phyloP scores from a whole-genome alignment of 2,329 filamentous ascomycete genomes.

The Nigrospora osmanthi region DNA sequence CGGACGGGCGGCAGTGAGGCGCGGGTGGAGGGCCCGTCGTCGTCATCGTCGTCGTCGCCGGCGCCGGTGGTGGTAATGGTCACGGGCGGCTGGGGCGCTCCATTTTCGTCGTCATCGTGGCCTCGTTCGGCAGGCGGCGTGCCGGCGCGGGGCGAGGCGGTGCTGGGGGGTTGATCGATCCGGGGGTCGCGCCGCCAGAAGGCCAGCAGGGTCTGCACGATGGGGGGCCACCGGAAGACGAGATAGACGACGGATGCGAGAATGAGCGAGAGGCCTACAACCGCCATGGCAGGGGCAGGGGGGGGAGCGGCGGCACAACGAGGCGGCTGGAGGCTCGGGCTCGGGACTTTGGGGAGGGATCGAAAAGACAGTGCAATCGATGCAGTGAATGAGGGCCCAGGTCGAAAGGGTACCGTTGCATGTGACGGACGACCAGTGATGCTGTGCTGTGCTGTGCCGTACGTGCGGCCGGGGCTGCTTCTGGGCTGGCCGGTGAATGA shows the following conservation, averaged over 20 bases:
- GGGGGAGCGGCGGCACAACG: not conserved
- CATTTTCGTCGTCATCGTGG: slow-evolving; percentile 14
- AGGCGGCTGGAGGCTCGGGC: too few species aligned
- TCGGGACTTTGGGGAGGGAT: too few species aligned
- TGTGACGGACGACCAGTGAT: too few species aligned
- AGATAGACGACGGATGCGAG: slow-evolving; percentile 52
- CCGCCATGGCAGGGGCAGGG: slow-evolving; percentile 34
- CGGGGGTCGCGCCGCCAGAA: slow-evolving; percentile 19
- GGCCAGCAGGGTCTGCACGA: slow-evolving; percentile 33
- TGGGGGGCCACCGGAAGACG: slow-evolving; percentile 43
- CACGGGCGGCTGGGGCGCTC: slow-evolving; percentile 5
- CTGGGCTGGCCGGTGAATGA: too few species aligned
- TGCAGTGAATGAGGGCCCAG: too few species aligned
- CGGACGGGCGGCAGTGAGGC: slow-evolving; percentile 8
- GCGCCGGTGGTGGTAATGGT: slow-evolving; percentile 7
- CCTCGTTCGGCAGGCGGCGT: slow-evolving; percentile 2
- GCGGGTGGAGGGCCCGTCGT: not conserved
- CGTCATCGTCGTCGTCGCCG: too few species aligned
- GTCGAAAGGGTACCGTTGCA: too few species aligned
- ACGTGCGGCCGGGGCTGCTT: too few species aligned
- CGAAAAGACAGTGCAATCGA: too few species aligned
- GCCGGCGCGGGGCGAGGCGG: slow-evolving; percentile 1
- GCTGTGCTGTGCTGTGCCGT: too few species aligned
- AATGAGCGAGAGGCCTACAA: slow-evolving; percentile 54
- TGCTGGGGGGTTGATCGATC: slow-evolving; percentile 15